phyloP scores from a whole-genome alignment of 805 yeast species.

The Wickerhamomyces rabaulensis region DNA sequence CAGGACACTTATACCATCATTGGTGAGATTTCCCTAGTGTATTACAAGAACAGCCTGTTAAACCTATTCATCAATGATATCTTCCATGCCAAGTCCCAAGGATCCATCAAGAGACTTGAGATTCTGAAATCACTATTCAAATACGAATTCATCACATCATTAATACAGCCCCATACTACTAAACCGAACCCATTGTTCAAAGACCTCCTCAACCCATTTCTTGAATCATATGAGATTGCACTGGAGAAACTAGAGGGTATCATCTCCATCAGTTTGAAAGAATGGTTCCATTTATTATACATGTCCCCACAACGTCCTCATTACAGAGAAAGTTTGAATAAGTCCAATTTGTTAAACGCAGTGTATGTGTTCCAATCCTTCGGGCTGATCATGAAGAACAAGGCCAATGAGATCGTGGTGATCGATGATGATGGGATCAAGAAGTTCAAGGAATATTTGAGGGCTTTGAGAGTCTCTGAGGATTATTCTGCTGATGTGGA shows the following conservation, averaged over 20 bases:
- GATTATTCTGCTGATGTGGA: not conserved
- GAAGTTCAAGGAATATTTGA: slow-evolving; percentile 3
- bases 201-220: slow-evolving; percentile 16
- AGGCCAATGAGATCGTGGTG: slow-evolving; percentile 10
- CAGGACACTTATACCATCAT: slow-evolving; percentile 5
- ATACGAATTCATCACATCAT: slow-evolving; percentile 16
- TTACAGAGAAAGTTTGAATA: slow-evolving; percentile 19
- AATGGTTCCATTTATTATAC: slow-evolving; percentile 20
- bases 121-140: slow-evolving; percentile 12
- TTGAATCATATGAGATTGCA: slow-evolving; percentile 20
- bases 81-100: slow-evolving; percentile 8
- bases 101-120: slow-evolving; percentile 2
- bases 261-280: slow-evolving; percentile 11
- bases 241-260: slow-evolving; percentile 13
- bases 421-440: slow-evolving; percentile 9
- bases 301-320: slow-evolving; percentile 6
- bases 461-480: not conserved
- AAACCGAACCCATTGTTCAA: slow-evolving; percentile 8
- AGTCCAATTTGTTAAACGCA: slow-evolving; percentile 19
- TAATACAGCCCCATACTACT: slow-evolving; percentile 3
- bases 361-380: slow-evolving; percentile 17
- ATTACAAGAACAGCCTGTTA: slow-evolving; percentile 18
- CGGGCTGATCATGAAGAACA: slow-evolving; percentile 10
- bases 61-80: slow-evolving; percentile 17
- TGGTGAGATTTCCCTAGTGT: slow-evolving; percentile 17